Evolutionary conservation across 495 filamentous ascomycete species (phyloP), one percentile per base, ranked within the genome.

Genomic region (Pyronema domesticum): DNA sequence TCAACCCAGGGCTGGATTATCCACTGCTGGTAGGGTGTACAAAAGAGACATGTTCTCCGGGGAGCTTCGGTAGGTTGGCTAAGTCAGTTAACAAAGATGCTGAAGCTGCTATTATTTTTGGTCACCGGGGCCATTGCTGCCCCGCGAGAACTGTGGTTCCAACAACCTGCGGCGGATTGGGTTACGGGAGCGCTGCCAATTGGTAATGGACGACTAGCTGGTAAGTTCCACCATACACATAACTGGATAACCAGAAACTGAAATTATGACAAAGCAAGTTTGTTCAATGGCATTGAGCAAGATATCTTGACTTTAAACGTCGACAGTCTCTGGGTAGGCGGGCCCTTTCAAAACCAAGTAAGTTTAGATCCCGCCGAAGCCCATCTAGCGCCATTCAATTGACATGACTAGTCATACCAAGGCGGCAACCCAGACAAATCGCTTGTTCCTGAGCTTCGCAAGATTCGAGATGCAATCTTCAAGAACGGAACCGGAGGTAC

Each of bases 391-490:
- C n/a, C n/a, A 30, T 30, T 30, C 2, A 30, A 5, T 30, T 30
- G 5, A 30, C 5, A 30, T 30, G 23, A 30, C 5, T 30, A 30
- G 23, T 30, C 23, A 11, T 75, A 75, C 51, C 60, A 60, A 3
- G 73, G 73, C 17, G 72, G 73, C 6, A 75, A 75, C 50, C 72
- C 73, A 9, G 51, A 65, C 13, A 55, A 61, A 9, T 63, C 65
- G 23, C 58, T 59, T 19, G 63, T 62, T 9, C 53, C 65, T 11
- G 67, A 64, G 18, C 54, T 75, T 8, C 62, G 68, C 14, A 67
- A 63, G 7, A 71, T 76, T 33, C 65, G 71, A 19, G 64, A 71
- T 2, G 61, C 56, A 14, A 75, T 74, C 37, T 75, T 72, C 47
- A 58, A 65, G 43, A 72, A 74, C 55, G 72, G 70, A 6, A 72